phyloP scores from a whole-genome alignment of 371 early-diverging fungal species.

The Rhizopus sp. region DNA sequence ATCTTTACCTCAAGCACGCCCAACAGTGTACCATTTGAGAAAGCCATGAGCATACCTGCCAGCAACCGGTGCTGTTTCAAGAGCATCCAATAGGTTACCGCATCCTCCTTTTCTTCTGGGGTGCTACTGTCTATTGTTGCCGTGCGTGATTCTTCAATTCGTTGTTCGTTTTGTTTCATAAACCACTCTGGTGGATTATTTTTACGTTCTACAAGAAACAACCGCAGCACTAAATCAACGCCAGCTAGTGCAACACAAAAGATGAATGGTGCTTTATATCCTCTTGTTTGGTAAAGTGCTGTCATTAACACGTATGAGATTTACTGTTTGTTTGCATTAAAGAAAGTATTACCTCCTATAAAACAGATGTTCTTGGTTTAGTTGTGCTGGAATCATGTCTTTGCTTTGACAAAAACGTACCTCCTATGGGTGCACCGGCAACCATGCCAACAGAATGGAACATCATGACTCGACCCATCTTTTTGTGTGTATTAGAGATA shows the following conservation, averaged over 20 bases:
- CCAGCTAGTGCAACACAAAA: conserved; percentile 59
- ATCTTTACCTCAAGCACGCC: conserved; percentile 29
- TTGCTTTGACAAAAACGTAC: conserved; percentile 6
- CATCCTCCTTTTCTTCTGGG: not conserved
- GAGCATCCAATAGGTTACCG: conserved; percentile 18
- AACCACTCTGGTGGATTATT: conserved; percentile 22
- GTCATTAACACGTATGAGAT: not conserved
- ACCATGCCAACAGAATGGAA: conserved; percentile 59
- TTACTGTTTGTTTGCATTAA: not conserved
- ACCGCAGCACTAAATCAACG: conserved; percentile 45
- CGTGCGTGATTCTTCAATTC: conserved; percentile 3
- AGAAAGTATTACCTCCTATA: conserved; percentile 1
- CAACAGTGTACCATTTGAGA: conserved; percentile 21
- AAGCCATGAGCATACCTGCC: conserved; percentile 22
- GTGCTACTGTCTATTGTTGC: conserved; percentile 9
- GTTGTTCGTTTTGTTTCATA: not conserved
- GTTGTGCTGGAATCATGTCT: not conserved
- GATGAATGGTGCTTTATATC: conserved; percentile 63
- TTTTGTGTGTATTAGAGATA: not conserved
- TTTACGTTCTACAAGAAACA: conserved; percentile 45
- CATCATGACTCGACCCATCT: conserved; percentile 58
- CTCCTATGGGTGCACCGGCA: conserved; percentile 58
- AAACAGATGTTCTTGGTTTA: too few relatives aligned
- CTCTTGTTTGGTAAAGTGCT: conserved; percentile 55
- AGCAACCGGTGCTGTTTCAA: conserved; percentile 21